These are phyloP conservation scores for Taxawa tesnikishii DNA, from an alignment of 2,329 filamentous ascomycete species.

Conservation along the genomic window DNA sequence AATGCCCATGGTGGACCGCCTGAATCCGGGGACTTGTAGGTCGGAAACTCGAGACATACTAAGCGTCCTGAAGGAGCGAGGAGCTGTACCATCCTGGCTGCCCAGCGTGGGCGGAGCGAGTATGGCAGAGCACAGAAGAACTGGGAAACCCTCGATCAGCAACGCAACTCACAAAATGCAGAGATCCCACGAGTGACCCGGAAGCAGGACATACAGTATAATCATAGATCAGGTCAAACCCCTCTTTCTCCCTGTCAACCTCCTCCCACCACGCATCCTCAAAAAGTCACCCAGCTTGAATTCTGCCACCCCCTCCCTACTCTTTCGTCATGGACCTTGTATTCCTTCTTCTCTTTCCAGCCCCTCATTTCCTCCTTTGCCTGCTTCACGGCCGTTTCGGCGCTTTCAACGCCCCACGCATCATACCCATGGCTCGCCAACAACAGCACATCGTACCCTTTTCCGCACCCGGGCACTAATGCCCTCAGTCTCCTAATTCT, in stretches of 20 bases:
- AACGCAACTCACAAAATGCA: conserved; percentile 1
- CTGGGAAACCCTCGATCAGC: conserved; percentile 19
- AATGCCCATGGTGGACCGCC: conserved; percentile 64
- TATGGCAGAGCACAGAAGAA: conserved; percentile 50
- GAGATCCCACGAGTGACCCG: background rate
- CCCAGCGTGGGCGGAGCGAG: conserved; percentile 44
- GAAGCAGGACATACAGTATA: conserved; percentile 39
- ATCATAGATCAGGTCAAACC: conserved; percentile 56
- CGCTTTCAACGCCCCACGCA: conserved; percentile 61
- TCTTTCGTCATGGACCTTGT: conserved; percentile 27
- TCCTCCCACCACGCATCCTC: conserved; percentile 42
- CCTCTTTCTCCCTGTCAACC: conserved; percentile 17
- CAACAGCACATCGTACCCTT: conserved; percentile 69
- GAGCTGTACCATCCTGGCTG: conserved; percentile 40
- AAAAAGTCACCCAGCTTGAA: conserved; percentile 57
- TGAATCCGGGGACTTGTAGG: conserved; percentile 51
- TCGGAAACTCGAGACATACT: conserved; percentile 66
- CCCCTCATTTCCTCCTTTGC: conserved; percentile 31
- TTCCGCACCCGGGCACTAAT: conserved; percentile 71
- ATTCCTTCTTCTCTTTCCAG: conserved; percentile 23
- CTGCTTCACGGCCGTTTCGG: conserved; percentile 34
- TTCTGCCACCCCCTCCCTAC: conserved; percentile 38
- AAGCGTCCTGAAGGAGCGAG: conserved; percentile 40
- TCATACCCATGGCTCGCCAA: conserved; percentile 67
- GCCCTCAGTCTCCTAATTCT: conserved; percentile 37